Conservation (phyloP, 2,329 filamentous ascomycete species). For the Didymella arachidicola region DNA sequence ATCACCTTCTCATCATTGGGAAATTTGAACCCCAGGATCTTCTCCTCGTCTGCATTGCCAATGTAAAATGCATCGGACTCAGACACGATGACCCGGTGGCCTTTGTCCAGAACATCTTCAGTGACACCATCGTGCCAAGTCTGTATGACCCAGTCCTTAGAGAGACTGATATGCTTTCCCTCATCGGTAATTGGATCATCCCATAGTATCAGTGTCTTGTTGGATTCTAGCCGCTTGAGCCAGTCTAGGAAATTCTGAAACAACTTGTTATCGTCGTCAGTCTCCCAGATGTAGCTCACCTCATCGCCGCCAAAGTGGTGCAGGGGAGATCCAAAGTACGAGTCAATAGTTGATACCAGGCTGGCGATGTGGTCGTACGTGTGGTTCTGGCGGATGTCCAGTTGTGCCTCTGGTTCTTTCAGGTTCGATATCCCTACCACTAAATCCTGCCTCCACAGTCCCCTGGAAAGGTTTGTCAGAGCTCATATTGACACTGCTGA, state of each 20-base stretch:
- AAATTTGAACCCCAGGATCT: neutral
- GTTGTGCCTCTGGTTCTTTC: neutral
- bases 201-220: neutral
- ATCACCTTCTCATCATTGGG: neutral
- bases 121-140: neutral
- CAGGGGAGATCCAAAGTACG: neutral
- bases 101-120: neutral
- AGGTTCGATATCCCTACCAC: neutral
- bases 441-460: neutral
- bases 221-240: neutral
- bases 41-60: neutral
- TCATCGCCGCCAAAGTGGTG: neutral
- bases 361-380: neutral
- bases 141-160: neutral
- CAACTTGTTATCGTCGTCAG: neutral
- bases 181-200: neutral
- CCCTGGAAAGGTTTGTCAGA: neutral
- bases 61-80: neutral
- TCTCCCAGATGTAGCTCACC: neutral
- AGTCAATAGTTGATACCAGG: neutral
- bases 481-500: neutral
- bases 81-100: neutral
- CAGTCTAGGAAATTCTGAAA: neutral
- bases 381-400: neutral
- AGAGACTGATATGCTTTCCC: neutral